Evolutionary conservation across 306 rosid genomes (phyloP), one percentile per base, ranked within the genome.

Genomic region (Crataegus laevigata): DNA sequence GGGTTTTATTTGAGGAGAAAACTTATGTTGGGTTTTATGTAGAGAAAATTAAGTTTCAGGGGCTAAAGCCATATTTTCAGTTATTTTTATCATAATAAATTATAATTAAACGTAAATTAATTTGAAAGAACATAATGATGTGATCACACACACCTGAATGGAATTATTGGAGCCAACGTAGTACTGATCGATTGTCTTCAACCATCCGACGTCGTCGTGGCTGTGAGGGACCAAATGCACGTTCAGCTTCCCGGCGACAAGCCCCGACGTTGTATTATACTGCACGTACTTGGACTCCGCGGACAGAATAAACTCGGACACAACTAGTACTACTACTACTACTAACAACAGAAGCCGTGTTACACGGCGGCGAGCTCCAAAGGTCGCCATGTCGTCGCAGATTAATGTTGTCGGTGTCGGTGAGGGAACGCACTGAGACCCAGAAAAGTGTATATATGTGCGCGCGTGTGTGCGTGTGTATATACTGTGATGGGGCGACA

Each of bases 191-290:
- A 91, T 0, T 52, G 97, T 91, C 85, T 91, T 91, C 91, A 91
- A 84, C 97, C 97, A 89, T 2, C 97, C 97, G 40, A 91, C 97
- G 75, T 91, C 97, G 8, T 91, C 96, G 24, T 91, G 97, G 61
- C 72, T 10, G 38, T 91, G 97, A 82, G 97, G 71, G 1, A 89
- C 97, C 82, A 91, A 83, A 78, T 91, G 97, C 72, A 91, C 96
- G 47, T 89, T 89, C 52, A 91, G 83, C 80, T 91, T 91, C 45
- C 88, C 91, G 30, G 87, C 83, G 17, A 86, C 90, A 63, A 80
- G 68, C 43, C 43, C 68, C 21, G 92, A 74, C 3, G 88, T 86
- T 13, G 97, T 91, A 76, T 91, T 84, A 82, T 91, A 91, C 65
- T 51, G 69, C 19, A 91, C 72, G 55, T 69, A 89, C 82, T 83